Base-by-base conservation (phyloP, 768 basidiomycete genomes). In the Kwoniella shandongensis region DNA sequence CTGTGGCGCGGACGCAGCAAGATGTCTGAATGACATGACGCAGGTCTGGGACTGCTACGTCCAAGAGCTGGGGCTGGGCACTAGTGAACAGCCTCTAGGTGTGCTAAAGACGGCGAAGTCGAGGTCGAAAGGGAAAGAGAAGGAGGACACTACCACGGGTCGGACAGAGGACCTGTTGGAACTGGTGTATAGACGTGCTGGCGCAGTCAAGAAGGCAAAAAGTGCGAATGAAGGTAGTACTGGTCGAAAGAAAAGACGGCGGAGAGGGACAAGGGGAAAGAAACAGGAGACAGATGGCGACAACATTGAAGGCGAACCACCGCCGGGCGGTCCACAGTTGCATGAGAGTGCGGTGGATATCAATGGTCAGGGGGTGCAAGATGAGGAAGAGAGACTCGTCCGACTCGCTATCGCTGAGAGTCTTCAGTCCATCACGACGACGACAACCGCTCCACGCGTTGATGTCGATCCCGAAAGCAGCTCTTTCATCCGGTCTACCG, bases 151-250 rank as follows among this genome's bases (percentile, higher is more conserved):
- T 23, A 64, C 62, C 35, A 30, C 44, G 3, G 73, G 70, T 1
- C 42, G 55, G 18, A 72, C 71, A 22, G 74, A 76, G 40, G 59
- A 63, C 25, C 42, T 48, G 17, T 51, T 78, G 2, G 64, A 69
- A 46, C 54, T 78, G 27, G 77, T 78, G 0, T 78, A 78, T 45
- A 61, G 77, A 25, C 53, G 61, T 15, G 66, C 66, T 1, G 63
- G 62, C 0, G 53, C 59, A 7, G 57, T 59, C 48, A 63, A 48
- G 40, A 38, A 57, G 42, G 44, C 26, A 20, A 49, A 62, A 46
- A 51, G 46, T 25, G 44, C n/a, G n/a, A n/a, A 41, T 25, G 38
- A 13, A 10, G 54, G 29, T 26, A 27, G 20, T 8, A 22, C 20
- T 15, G 44, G 57, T 27, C 47, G 32, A 40, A 51, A 30, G 39